Conservation (phyloP, 805 yeast genomes). For the Wickerhamiella occidentalis region DNA sequence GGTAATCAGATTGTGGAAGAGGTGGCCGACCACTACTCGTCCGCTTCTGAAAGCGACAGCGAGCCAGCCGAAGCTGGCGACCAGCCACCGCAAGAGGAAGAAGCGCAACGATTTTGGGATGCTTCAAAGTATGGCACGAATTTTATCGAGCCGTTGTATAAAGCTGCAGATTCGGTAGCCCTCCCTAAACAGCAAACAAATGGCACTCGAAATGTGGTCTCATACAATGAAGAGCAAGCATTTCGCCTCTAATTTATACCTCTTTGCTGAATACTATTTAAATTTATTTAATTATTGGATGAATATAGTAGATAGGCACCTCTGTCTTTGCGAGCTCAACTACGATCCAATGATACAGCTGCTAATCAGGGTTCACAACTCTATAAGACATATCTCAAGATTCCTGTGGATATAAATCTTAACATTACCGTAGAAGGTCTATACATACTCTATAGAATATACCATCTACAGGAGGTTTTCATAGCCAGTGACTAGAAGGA, state of each 20-base stretch:
- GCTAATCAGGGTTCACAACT: no score
- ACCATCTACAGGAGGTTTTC: no score
- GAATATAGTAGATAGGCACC: no score
- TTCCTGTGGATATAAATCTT: no score
- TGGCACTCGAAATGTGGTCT: not conserved
- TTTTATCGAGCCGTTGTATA: slow-evolving; percentile 1
- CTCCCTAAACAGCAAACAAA: not conserved
- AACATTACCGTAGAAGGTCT: no score
- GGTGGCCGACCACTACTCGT: slow-evolving; percentile 32
- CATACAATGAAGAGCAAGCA: not conserved
- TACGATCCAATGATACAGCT: no score
- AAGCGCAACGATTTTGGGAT: slow-evolving; percentile 3
- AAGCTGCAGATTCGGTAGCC: not conserved
- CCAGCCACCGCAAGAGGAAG: not conserved
- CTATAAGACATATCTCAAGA: no score
- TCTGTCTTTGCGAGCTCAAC: no score
- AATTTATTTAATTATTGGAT: no score
- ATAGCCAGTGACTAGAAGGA: no score
- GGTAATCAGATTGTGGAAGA: slow-evolving; percentile 68
- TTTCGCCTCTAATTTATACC: not conserved
- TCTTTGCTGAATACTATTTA: no score
- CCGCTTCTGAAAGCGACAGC: slow-evolving; percentile 13
- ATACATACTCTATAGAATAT: no score
- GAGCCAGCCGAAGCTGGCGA: not conserved
- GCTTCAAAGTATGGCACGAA: slow-evolving; percentile 3